Base-by-base conservation (phyloP, 2,329 filamentous ascomycete genomes). In the Ophiostoma montium region DNA sequence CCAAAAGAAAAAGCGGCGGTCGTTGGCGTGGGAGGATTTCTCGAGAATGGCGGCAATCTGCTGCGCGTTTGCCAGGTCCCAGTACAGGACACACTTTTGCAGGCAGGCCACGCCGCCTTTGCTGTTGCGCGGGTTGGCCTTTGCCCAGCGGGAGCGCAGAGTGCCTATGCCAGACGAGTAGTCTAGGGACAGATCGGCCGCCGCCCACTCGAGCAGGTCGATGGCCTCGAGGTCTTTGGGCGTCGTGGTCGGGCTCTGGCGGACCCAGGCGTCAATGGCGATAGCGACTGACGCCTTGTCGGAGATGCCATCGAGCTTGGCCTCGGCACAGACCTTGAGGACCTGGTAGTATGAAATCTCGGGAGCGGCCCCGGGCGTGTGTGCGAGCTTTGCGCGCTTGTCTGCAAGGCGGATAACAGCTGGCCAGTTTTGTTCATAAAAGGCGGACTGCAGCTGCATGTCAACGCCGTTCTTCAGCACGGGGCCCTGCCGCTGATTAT, bases 21-120 rank as follows among this genome's bases (percentile, higher is more conserved):
- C 71, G 27, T 65, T 61, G 0, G 70, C 64, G 21, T 67, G 64
- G 2, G 70, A 63, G 46, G 70, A 69, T 57, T 70, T 70, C 52
- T 76, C 74, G 9, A 77, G 56, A 0, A 70, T 67, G 1, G 71
- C 70, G 0, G 74, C 71, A 57, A 79, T 78, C 72, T 78, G 72
- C 58, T 79, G 75, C 2, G 74, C 73, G 56, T 72, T 75, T 50
- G 67, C 63, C 49, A 78, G 65, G 54, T 80, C 76, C 66, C 72
- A 75, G 47, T 74, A 65, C 52, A 70, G 61, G 48, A 78, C 56
- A 54, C 75, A 79, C 9, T 70, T 67, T 54, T 74, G 67, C 41
- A 78, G 62, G 51, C 70, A 76, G 63, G 64, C 9, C 65, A 62
- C 5, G 62, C 67, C 16, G 59, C 58, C 30, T 57, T 59, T 19